Conservation (phyloP, 345 rosid species). For the Gossypium rotundifolium region DNA sequence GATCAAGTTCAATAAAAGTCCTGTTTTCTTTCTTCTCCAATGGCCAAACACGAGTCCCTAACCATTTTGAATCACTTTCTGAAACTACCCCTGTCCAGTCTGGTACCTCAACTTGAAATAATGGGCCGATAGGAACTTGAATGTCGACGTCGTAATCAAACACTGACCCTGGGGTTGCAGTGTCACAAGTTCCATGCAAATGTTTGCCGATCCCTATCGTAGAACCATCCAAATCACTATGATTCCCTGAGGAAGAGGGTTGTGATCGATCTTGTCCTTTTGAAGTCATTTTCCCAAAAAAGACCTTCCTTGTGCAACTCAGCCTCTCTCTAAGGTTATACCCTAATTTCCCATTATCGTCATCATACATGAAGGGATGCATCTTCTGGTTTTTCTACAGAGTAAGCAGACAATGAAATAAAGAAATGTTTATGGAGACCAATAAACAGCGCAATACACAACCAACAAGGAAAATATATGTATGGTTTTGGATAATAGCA, state of each 20-base stretch:
- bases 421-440: not conserved
- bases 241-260: slow-evolving; percentile 18
- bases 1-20: slow-evolving; percentile 67
- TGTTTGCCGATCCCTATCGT: not conserved
- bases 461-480: not conserved
- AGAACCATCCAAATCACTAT: slow-evolving; percentile 20
- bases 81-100: slow-evolving; percentile 49
- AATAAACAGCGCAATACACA: not conserved
- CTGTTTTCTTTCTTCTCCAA: slow-evolving; percentile 28
- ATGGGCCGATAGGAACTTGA: slow-evolving; percentile 48
- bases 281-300: slow-evolving; percentile 13
- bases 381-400: slow-evolving; percentile 63
- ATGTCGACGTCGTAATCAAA: slow-evolving; percentile 29
- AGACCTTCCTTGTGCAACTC: slow-evolving; percentile 25
- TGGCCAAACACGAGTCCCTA: slow-evolving; percentile 78
- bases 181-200: slow-evolving; percentile 15
- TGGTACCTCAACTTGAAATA: slow-evolving; percentile 68
- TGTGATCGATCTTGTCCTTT: slow-evolving; percentile 24
- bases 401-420: slow-evolving; percentile 1
- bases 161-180: slow-evolving; percentile 25
- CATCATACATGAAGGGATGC: slow-evolving; percentile 78
- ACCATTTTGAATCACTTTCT: slow-evolving; percentile 66
- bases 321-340: slow-evolving; percentile 76
- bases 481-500: not conserved
- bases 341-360: slow-evolving; percentile 48